Evolutionary conservation across 345 rosid genomes (phyloP), one percentile per base, ranked within the genome.

Genomic region (Populus alba): DNA sequence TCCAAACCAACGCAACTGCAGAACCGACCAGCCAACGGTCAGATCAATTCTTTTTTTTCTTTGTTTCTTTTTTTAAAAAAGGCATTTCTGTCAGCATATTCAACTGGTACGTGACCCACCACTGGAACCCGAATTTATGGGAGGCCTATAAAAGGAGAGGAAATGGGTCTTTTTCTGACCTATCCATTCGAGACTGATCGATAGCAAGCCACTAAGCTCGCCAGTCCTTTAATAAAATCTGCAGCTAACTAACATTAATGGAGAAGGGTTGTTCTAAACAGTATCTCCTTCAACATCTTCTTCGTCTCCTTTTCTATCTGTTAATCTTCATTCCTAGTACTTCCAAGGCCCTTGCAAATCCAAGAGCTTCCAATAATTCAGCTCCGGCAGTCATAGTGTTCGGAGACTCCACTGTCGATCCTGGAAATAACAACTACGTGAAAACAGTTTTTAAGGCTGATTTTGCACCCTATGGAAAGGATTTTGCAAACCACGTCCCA

Each of bases 321-420:
- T 17, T 65, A 39, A 53, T 75, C 63, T 68, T 69, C 71, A 57
- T 76, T 27, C 12, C 75, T 13, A 70, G 75, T 22, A 25, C 67
- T 23, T 47, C 53, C 18, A 73, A 78, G 33, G 75, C 75, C 74
- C 59, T 71, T 66, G 70, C 73, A 18, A 33, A 22, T 70, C 68
- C 55, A 23, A 75, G 79, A 78, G 75, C 82, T 41, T 70, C 39
- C 37, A 88, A 85, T 74, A 78, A 81, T 35, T 83, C 78, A 8
- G 68, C 87, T 25, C 73, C 95, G 61, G 91, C 94, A 59, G 39
- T 87, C 47, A 67, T 88, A 8, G 91, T 93, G 55, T 93, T 95
- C 7, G 98, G 98, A 77, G 98, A 95, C 87, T 95, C 98, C 33
- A 95, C 98, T 0, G 93, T 89, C 3, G 98, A 95, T 84, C 86